These are phyloP conservation scores for Barnettozyma sucrosica DNA, from an alignment of 805 yeast species.

Conservation along the genomic window DNA sequence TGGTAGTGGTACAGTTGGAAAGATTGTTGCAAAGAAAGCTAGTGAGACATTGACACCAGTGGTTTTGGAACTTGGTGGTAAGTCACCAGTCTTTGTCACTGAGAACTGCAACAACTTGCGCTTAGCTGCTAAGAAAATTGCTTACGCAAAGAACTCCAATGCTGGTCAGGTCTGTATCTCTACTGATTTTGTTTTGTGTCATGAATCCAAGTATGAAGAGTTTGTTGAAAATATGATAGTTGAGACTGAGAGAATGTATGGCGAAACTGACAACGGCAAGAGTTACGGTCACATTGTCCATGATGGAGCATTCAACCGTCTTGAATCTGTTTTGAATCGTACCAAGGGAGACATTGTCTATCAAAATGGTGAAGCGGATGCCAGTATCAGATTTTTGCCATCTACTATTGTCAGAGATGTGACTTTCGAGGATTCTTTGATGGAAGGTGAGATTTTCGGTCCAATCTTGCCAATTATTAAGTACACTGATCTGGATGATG, in stretches of 20 bases:
- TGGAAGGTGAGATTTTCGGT: slow-evolving; percentile 78
- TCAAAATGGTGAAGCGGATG: slow-evolving; percentile 32
- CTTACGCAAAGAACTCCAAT: slow-evolving; percentile 74
- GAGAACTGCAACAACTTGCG: slow-evolving; percentile 39
- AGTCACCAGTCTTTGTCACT: slow-evolving; percentile 76
- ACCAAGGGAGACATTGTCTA: slow-evolving; percentile 42
- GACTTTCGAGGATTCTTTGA: slow-evolving; percentile 57
- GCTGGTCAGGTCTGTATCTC: slow-evolving; percentile 92
- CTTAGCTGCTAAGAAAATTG: slow-evolving; percentile 53
- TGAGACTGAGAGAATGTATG: slow-evolving; percentile 41
- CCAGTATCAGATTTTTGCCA: slow-evolving; percentile 44
- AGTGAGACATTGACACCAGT: slow-evolving; percentile 81
- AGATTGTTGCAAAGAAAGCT: slow-evolving; percentile 70
- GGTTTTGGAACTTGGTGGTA: slow-evolving; percentile 85
- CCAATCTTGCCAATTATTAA: slow-evolving; percentile 75
- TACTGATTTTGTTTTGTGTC: slow-evolving; percentile 77
- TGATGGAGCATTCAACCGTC: slow-evolving; percentile 44
- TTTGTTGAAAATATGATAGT: slow-evolving; percentile 40
- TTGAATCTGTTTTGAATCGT: slow-evolving; percentile 36
- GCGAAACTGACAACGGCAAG: slow-evolving; percentile 28
- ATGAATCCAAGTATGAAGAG: slow-evolving; percentile 46
- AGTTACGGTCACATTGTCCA: slow-evolving; percentile 54
- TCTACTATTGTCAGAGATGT: slow-evolving; percentile 73
- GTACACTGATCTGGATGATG: slow-evolving; percentile 40
- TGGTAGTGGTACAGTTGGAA: slow-evolving; percentile 74